A percentile compares a stretch with the other conserved stretches of the same genome.
These are phyloP conservation scores for Phytophthora cryptogea DNA, from an alignment of 352 stramenopile species.

Conservation along the genomic window DNA sequence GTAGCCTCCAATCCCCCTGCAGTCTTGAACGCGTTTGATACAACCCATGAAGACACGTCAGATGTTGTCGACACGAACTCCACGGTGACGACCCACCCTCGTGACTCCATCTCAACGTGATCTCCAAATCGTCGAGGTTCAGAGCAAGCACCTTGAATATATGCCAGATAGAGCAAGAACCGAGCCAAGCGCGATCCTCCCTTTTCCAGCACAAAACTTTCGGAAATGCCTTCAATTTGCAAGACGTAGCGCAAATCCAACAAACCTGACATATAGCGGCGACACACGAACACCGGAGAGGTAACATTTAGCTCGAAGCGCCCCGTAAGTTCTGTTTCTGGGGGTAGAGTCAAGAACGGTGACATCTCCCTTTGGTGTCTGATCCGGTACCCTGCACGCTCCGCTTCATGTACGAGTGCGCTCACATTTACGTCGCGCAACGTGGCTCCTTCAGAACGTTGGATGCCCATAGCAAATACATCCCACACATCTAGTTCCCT, in stretches of 20 bases:
- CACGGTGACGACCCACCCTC: slow-evolving; percentile 81
- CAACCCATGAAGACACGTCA: slow-evolving; percentile 79
- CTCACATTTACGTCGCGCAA: slow-evolving; percentile 57
- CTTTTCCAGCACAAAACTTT: slow-evolving; percentile 86
- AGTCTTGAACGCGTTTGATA: slow-evolving; percentile 79
- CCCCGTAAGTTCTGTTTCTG: slow-evolving; percentile 62
- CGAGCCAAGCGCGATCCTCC: slow-evolving; percentile 53
- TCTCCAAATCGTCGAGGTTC: slow-evolving; percentile 67
- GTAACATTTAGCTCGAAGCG: slow-evolving; percentile 80
- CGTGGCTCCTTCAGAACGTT: slow-evolving; percentile 40
- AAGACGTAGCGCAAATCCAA: slow-evolving; percentile 98
- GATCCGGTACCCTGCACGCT: slow-evolving; percentile 42
- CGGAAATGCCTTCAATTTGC: slow-evolving; percentile 96
- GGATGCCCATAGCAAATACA: slow-evolving; percentile 68
- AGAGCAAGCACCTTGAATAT: slow-evolving; percentile 75
- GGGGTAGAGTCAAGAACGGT: slow-evolving; percentile 55
- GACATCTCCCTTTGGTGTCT: slow-evolving; percentile 43
- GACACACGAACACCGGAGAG: slow-evolving; percentile 92
- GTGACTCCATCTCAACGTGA: slow-evolving; percentile 79
- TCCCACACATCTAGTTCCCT: slow-evolving; percentile 64
- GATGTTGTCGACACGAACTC: slow-evolving; percentile 86
- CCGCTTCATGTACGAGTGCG: slow-evolving; percentile 48
- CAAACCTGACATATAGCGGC: slow-evolving; percentile 96
- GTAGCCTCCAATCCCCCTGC: slow-evolving; percentile 23
- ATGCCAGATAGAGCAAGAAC: slow-evolving; percentile 78